Percentiles rank a stretch among this genome's conserved stretches.
phyloP scores from a whole-genome alignment of 2,329 filamentous ascomycete species.

The Neonectria neomacrospora region DNA sequence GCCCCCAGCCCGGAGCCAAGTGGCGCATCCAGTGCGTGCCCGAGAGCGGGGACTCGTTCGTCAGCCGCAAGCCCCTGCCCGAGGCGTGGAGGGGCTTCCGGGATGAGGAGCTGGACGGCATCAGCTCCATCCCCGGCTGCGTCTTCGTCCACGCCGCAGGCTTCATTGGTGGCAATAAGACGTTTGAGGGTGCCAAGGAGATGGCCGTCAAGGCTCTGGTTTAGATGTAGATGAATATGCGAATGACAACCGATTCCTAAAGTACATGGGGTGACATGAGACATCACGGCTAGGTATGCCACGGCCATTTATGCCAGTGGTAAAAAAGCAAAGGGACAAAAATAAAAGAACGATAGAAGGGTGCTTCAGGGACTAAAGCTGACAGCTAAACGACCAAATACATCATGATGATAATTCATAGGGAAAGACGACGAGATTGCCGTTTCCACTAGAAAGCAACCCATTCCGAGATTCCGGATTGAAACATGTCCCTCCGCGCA shows the following conservation, averaged over 20 bases:
- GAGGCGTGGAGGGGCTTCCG: constrained; percentile 92
- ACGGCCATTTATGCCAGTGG: no score
- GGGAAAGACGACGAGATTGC: constrained; percentile 6
- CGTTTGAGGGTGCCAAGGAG: constrained; percentile 84
- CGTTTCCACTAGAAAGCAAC: constrained; percentile 33
- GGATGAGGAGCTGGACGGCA: constrained; percentile 83
- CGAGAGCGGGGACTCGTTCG: constrained; percentile 84
- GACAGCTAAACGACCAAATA: constrained; percentile 21
- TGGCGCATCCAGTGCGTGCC: constrained; percentile 97
- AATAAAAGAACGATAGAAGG: constrained; percentile 6
- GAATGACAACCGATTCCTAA: neutral
- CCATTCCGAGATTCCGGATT: constrained; percentile 37
- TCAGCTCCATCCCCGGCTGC: constrained; percentile 75
- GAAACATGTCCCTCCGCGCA: constrained; percentile 38
- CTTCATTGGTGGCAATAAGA: constrained; percentile 96
- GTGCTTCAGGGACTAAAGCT: constrained; percentile 2
- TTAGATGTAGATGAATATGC: constrained; percentile 35
- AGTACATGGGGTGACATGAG: constrained; percentile 2
- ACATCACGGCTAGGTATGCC: neutral
- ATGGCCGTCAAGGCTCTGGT: constrained; percentile 84
- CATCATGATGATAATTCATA: constrained; percentile 27
- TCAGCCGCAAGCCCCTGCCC: constrained; percentile 90
- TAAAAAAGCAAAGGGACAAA: neutral
- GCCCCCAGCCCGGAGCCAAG: constrained; percentile 76
- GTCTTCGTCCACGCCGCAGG: constrained; percentile 95